A percentile compares a stretch with the other conserved stretches of the same genome.
These are phyloP conservation scores for Metschnikowia henanensis DNA, from an alignment of 805 yeast genomes.

Conservation along the genomic window DNA sequence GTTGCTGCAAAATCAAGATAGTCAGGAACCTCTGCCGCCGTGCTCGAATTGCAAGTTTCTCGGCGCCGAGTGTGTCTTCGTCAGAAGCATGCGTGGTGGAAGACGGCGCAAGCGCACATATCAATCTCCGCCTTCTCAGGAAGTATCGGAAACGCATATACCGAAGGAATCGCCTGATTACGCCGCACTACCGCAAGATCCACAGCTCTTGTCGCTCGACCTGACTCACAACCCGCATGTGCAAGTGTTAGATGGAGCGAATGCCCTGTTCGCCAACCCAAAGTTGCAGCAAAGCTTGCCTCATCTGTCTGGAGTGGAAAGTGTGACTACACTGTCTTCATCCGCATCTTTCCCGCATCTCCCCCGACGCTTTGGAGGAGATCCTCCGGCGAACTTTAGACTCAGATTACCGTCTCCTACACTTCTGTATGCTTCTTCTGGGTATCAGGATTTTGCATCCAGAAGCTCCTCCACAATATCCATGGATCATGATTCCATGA, in stretches of 20 bases:
- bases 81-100: conserved; percentile 59
- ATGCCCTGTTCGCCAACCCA: background rate
- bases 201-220: background rate
- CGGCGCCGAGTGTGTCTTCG: conserved; percentile 53
- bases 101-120: conserved; percentile 38
- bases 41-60: conserved; percentile 52
- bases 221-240: background rate
- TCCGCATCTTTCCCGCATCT: background rate
- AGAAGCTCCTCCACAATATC: conserved; percentile 4
- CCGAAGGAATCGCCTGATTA: background rate
- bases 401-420: conserved; percentile 15
- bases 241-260: background rate
- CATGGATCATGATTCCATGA: conserved; percentile 3
- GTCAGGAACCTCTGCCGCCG: conserved; percentile 12
- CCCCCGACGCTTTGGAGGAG: background rate
- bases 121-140: background rate
- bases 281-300: background rate
- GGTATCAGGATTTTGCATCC: conserved; percentile 3
- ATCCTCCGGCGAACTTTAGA: conserved; percentile 1
- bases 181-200: background rate
- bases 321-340: background rate
- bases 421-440: conserved; percentile 12
- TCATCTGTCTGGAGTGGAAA: background rate
- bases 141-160: background rate
- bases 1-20: background rate